Conservation (phyloP, 2,329 filamentous ascomycete species). For the Cordyceps militaris region DNA sequence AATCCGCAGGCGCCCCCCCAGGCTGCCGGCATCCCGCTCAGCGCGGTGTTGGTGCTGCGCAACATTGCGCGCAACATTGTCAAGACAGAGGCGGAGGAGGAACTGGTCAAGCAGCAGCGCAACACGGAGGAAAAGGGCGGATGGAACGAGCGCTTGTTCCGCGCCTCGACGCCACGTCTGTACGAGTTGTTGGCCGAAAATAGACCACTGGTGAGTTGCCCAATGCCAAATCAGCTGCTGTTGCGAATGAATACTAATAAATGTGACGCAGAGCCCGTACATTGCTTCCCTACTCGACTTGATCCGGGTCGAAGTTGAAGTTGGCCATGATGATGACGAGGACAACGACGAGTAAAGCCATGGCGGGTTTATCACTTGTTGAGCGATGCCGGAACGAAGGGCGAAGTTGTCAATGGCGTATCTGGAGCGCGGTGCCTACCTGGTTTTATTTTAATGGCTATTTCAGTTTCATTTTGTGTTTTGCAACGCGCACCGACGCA, state of each 20-base stretch:
- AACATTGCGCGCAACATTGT: constrained; percentile 66
- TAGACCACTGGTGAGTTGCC: constrained; percentile 44
- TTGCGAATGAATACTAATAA: constrained; percentile 5
- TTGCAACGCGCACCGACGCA: neutral
- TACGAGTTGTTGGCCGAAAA: constrained; percentile 68
- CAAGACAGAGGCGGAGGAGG: constrained; percentile 54
- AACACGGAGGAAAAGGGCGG: constrained; percentile 41
- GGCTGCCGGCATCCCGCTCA: constrained; percentile 71
- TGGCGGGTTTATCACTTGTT: neutral
- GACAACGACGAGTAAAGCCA: neutral
- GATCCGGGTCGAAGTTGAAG: constrained; percentile 25
- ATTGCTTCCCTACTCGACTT: constrained; percentile 34
- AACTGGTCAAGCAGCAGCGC: constrained; percentile 42
- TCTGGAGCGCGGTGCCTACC: neutral
- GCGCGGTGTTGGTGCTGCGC: constrained; percentile 67
- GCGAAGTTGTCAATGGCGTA: neutral
- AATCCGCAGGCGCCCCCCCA: constrained; percentile 52
- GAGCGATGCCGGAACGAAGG: neutral
- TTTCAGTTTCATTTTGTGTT: neutral
- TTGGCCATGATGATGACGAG: constrained; percentile 17
- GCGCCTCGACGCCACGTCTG: constrained; percentile 55
- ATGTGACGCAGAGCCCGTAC: constrained; percentile 29
- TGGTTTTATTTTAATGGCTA: neutral
- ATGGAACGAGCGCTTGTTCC: constrained; percentile 63
- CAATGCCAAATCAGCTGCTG: neutral